Evolutionary conservation across 352 stramenopile genomes (phyloP).

Genomic region (Globisporangium spinosum): DNA sequence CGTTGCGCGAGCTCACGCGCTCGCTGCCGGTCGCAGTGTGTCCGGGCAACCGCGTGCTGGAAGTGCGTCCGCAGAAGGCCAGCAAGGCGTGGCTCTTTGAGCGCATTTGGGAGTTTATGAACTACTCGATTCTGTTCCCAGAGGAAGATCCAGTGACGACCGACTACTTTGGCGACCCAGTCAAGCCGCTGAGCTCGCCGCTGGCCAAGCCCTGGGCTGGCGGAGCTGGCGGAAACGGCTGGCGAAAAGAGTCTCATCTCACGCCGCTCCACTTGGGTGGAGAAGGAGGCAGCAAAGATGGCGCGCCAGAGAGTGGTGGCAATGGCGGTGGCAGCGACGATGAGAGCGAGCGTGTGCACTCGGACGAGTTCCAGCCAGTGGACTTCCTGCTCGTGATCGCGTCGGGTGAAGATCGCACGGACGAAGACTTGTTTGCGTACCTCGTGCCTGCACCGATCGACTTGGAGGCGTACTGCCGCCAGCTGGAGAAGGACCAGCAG

Average conservation of each 20-base stretch:
- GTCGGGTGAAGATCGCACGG: constrained; percentile 74
- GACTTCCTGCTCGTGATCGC: constrained; percentile 86
- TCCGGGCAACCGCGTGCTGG: constrained; percentile 68
- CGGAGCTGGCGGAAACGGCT: constrained; percentile 5
- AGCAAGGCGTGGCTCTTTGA: constrained; percentile 81
- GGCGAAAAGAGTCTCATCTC: constrained; percentile 11
- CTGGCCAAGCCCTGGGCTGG: constrained; percentile 36
- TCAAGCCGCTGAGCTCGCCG: constrained; percentile 42
- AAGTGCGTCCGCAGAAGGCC: constrained; percentile 76
- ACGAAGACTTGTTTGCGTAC: constrained; percentile 81
- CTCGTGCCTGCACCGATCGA: constrained; percentile 79
- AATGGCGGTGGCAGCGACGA: constrained; percentile 1
- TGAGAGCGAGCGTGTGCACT: not conserved
- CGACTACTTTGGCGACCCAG: constrained; percentile 65
- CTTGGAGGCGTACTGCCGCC: constrained; percentile 69
- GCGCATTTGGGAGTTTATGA: constrained; percentile 85
- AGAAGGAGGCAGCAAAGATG: not conserved
- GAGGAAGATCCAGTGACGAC: constrained; percentile 62
- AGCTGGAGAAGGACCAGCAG: constrained; percentile 63
- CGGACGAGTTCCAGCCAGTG: constrained; percentile 27
- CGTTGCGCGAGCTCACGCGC: constrained; percentile 67
- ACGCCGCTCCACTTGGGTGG: constrained; percentile 17
- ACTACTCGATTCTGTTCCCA: constrained; percentile 59
- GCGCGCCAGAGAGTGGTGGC: not conserved
- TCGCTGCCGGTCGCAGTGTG: constrained; percentile 71